Percentiles rank a stretch among this genome's conserved stretches.
phyloP scores from a whole-genome alignment of 2,329 filamentous ascomycete genomes.

The Diaporthe nobilis region DNA sequence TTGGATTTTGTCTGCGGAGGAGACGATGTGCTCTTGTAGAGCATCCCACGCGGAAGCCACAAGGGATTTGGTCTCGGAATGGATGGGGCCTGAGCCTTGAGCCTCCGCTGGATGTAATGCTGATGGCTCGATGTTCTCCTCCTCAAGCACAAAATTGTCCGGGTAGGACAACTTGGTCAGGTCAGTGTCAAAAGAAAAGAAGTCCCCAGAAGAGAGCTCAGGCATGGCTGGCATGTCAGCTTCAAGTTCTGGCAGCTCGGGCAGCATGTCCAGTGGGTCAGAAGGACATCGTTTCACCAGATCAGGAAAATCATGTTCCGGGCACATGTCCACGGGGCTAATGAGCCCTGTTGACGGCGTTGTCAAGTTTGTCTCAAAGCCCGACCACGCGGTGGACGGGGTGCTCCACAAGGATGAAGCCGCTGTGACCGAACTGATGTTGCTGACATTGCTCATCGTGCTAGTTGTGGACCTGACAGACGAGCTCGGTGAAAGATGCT shows the following conservation, averaged over 20 bases:
- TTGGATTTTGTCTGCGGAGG: constrained; percentile 60
- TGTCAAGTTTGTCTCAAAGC: constrained; percentile 59
- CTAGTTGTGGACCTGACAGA: constrained; percentile 64
- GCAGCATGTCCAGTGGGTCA: constrained; percentile 50
- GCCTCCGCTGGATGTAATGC: neutral
- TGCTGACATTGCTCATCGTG: constrained; percentile 49
- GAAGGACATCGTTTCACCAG: constrained; percentile 45
- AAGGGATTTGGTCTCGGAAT: constrained; percentile 55
- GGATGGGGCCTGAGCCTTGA: neutral
- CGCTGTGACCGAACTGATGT: constrained; percentile 58
- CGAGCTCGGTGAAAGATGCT: constrained; percentile 61
- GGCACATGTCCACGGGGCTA: constrained; percentile 50
- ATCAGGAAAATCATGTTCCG: constrained; percentile 47
- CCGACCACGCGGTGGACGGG: constrained; percentile 57
- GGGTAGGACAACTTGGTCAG: constrained; percentile 53
- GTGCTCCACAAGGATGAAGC: constrained; percentile 62
- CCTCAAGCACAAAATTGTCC: constrained; percentile 55
- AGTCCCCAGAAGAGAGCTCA: constrained; percentile 46
- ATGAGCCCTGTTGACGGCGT: constrained; percentile 60
- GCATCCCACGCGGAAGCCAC: constrained; percentile 61
- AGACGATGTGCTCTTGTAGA: constrained; percentile 61
- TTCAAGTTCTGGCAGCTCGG: constrained; percentile 61
- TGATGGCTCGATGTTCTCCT: constrained; percentile 43
- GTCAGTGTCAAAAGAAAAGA: constrained; percentile 54
- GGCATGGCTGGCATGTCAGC: constrained; percentile 54